Percentiles rank a stretch among this genome's conserved stretches.
Conservation (phyloP, 805 yeast species). For the Cyberlindnera xylosilytica region DNA sequence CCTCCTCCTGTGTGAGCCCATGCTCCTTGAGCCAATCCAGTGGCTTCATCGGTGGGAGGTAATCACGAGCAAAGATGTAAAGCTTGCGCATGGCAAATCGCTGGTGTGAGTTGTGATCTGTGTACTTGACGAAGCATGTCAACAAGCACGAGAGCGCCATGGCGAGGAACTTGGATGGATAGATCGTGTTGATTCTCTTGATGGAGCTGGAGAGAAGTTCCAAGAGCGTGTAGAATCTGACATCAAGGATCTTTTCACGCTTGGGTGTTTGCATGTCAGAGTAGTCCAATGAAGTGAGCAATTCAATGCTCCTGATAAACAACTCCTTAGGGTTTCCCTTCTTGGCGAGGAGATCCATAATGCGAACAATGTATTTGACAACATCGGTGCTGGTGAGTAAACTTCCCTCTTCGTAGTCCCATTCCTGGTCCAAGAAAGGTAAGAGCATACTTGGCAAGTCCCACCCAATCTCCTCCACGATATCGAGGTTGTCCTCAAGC, state of each 20-base stretch:
- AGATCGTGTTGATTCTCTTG: conserved; percentile 59
- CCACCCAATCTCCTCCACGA: conserved; percentile 80
- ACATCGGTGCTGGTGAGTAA: conserved; percentile 25
- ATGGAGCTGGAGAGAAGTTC: conserved; percentile 62
- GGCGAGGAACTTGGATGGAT: conserved; percentile 77
- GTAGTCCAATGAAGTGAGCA: conserved; percentile 40
- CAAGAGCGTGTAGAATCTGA: conserved; percentile 62
- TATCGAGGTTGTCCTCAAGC: conserved; percentile 42
- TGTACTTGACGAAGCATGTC: conserved; percentile 45
- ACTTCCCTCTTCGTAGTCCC: conserved; percentile 41
- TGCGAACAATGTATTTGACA: conserved; percentile 33
- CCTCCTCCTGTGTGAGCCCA: conserved; percentile 32
- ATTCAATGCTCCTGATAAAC: conserved; percentile 66
- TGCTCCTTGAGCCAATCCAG: conserved; percentile 32
- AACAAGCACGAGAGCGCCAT: conserved; percentile 62
- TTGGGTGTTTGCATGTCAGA: conserved; percentile 5
- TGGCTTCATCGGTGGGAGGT: conserved; percentile 45
- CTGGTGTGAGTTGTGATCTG: conserved; percentile 31
- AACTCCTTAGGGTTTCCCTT: conserved; percentile 81
- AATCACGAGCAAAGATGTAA: conserved; percentile 61
- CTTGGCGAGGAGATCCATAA: conserved; percentile 62
- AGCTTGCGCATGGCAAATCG: conserved; percentile 57
- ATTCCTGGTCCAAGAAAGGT: conserved; percentile 42
- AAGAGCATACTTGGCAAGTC: conserved; percentile 75
- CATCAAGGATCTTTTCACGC: conserved; percentile 21